Evolutionary conservation across 352 stramenopile species (phyloP), one percentile per base, ranked within the genome.

Genomic region (Pythium graminicola): DNA sequence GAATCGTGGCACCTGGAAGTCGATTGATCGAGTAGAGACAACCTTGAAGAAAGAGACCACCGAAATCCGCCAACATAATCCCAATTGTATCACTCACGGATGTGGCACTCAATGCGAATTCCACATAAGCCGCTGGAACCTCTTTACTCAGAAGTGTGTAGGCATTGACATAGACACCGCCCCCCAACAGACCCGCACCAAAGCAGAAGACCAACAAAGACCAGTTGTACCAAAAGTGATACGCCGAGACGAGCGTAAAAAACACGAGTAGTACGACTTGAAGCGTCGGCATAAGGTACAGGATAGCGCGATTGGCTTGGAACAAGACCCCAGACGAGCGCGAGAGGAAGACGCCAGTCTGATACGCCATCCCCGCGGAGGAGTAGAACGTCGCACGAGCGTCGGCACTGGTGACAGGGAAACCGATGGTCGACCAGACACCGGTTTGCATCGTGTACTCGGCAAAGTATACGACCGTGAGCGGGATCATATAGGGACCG

Each of bases 361-460:
- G 93, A 54, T 98, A 98, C 4, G 72, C 67, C 67, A 93, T 86
- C 14, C 96, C 96, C 1, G 86, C 82, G 2, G 81, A 86, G 28
- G 86, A 70, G 62, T 97, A 98, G 65, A 98, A 98, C 36, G 65
- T 58, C 32, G 87, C 65, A 26, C 90, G 83, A 7, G 89, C 78
- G 0, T 62, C 57, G 28, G 72, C 63, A 57, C 72, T 81, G 22
- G 74, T 67, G 0, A 97, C 81, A 1, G 93, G 93, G 59, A 98
- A 97, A 8, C 93, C 91, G 60, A 98, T 97, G 10, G 90, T 76
- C 13, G 86, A 93, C 93, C 93, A 98, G 11, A 95, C 85, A 23
- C 91, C 93, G 1, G 83, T 89, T 67, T 97, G 89, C 64, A 97
- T 89, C 4, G 86, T 88, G 69, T 97, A 98, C 63, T 98, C 93